phyloP scores from a whole-genome alignment of 192 early-diverging fungal species.

The Cetraspora pellucida region DNA sequence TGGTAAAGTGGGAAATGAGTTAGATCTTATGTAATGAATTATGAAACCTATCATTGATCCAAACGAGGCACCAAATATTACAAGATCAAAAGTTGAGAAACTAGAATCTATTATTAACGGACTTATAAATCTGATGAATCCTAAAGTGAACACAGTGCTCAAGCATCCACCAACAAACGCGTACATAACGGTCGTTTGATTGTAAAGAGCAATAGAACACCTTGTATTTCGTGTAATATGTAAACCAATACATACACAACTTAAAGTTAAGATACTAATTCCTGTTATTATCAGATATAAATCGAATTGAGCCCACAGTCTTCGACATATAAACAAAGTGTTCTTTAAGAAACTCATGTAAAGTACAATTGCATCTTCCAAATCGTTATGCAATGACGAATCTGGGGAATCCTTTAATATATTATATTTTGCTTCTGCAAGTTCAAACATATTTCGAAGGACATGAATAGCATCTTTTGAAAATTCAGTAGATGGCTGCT shows the following conservation, averaged over 20 bases:
- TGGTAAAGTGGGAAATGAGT: conserved; percentile 3
- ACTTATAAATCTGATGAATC: conserved; percentile 30
- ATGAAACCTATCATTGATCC: conserved; percentile 46
- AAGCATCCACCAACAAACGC: conserved; percentile 26
- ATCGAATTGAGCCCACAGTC: conserved; percentile 94
- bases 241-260: conserved; percentile 40
- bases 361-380: conserved; percentile 35
- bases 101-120: conserved; percentile 29
- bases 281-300: conserved; percentile 75
- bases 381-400: conserved; percentile 15
- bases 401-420: conserved; percentile 30
- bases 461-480: conserved; percentile 44
- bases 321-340: conserved; percentile 72
- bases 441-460: conserved; percentile 37
- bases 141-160: conserved; percentile 33
- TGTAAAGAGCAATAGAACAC: conserved; percentile 32
- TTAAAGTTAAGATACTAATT: conserved; percentile 55
- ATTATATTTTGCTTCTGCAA: conserved; percentile 37
- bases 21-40: conserved; percentile 11
- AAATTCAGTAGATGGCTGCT: conserved; percentile 58
- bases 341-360: conserved; percentile 57
- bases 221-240: conserved; percentile 35
- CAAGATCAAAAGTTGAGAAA: conserved; percentile 38
- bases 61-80: conserved; percentile 39
- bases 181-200: conserved; percentile 35